Evolutionary conservation across 257 asterid genomes (phyloP).

Genomic region (Penstemon barbatus): DNA sequence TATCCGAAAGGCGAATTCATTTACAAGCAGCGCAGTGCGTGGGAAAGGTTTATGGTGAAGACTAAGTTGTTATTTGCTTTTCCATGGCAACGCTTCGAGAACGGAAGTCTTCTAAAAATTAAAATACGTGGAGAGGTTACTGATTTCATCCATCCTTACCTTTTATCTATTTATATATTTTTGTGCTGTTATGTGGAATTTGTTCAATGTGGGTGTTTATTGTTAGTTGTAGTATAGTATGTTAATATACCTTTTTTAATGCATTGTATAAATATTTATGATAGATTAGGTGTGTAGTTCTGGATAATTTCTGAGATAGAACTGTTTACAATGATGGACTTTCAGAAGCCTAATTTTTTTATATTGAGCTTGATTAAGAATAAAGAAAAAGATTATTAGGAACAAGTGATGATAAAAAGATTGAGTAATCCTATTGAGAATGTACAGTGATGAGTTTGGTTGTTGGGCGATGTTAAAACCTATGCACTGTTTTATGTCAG

Average conservation of each 20-base stretch:
- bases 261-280: neutral
- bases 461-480: slow-evolving; percentile 10
- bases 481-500: slow-evolving; percentile 40
- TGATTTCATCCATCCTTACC: neutral
- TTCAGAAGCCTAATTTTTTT: neutral
- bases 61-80: slow-evolving; percentile 54
- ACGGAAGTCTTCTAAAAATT: slow-evolving; percentile 61
- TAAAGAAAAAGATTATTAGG: neutral
- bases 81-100: slow-evolving; percentile 70
- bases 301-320: neutral
- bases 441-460: neutral
- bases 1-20: slow-evolving; percentile 67
- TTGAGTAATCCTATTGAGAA: neutral
- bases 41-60: slow-evolving; percentile 57
- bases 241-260: neutral
- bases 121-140: slow-evolving; percentile 66
- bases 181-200: neutral
- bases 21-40: slow-evolving; percentile 42
- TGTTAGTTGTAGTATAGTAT: too few relatives aligned
- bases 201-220: neutral
- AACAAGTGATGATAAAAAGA: neutral
- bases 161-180: neutral
- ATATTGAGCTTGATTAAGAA: neutral
- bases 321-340: neutral
- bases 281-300: neutral